Base-by-base conservation (phyloP, 2,329 filamentous ascomycete species). In the Ophiosphaerella herpotricha region DNA sequence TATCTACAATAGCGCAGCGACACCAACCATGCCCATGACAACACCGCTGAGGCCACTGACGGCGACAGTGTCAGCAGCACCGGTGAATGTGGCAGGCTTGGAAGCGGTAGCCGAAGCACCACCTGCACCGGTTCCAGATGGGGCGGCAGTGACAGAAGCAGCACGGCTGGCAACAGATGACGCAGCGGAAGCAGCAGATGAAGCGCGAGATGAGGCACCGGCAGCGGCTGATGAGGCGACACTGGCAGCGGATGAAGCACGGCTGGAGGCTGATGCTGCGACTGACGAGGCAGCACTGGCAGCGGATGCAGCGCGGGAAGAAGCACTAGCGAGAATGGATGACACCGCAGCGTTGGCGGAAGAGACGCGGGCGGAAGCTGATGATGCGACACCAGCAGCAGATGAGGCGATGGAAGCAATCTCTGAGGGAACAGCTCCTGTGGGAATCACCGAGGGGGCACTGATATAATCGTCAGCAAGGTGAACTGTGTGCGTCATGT, bases 1-100 rank as follows among this genome's bases (percentile, higher is more conserved):
- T 12, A 21, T 36, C 21, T 54, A 56, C 37, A 54, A 41, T 29
- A 48, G 49, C 37, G 50, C 55, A 52, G 47, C 48, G 33, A 48
- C 38, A 35, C 52, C 55, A 18, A 56, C 39, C 18, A 50, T 46
- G n/a, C 45, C 50, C 7, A 39, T 35, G 8, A 54, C 45, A 1
- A 53, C 46, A 46, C 48, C 48, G 5, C 33, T 46, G 13, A 52
- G 43, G 0, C 54, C 50, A 2, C 45, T 29, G 6, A 31, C 39
- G 18, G 33, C 16, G 5, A 54, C 8, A 33, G 48, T 18, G 33
- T 24, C 44, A 32, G 52, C 52, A 34, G 45, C 52, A 12, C 47
- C 49, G 12, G 51, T 53, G 33, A 41, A 49, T 31, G 43, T 38
- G 24, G 53, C 34, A 31, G 39, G 36, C 6, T 21, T n/a, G 5